Evolutionary conservation across 1,284 basidiomycete genomes (phyloP).

Genomic region (Pseudozyma tsukubaensis): DNA sequence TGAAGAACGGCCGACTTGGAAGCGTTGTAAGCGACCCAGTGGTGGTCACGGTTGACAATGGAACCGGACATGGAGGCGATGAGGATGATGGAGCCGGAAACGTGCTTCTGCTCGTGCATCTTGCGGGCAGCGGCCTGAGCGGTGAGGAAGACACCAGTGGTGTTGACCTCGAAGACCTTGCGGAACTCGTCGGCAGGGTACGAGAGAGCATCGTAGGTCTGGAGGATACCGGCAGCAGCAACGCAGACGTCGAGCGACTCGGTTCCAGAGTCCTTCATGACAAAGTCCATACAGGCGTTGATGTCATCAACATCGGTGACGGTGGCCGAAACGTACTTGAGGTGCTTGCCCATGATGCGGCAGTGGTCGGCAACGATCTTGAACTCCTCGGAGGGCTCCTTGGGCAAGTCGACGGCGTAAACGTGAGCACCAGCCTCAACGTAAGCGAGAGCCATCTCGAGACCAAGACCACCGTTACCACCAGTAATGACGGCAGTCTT

Average conservation of each 20-base stretch:
- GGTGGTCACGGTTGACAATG: conserved; percentile 78
- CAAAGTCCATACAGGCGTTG: conserved; percentile 66
- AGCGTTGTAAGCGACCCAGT: conserved; percentile 83
- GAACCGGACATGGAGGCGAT: conserved; percentile 88
- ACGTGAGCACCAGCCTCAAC: conserved; percentile 82
- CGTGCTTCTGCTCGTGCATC: conserved; percentile 77
- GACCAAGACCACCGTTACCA: conserved; percentile 82
- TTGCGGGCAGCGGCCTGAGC: conserved; percentile 82
- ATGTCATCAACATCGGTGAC: conserved; percentile 74
- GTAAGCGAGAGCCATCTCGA: conserved; percentile 82
- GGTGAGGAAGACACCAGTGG: conserved; percentile 80
- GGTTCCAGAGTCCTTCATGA: conserved; percentile 64
- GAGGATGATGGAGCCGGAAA: conserved; percentile 82
- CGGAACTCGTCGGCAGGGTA: conserved; percentile 79
- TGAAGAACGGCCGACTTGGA: conserved; percentile 85
- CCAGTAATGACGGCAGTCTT: conserved; percentile 75
- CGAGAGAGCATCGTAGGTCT: conserved; percentile 75
- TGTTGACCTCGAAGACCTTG: conserved; percentile 78
- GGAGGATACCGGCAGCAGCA: conserved; percentile 81
- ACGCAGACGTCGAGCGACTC: conserved; percentile 79
- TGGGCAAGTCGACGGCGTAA: conserved; percentile 80
- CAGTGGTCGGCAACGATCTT: conserved; percentile 68
- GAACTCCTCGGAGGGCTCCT: conserved; percentile 78
- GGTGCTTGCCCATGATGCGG: conserved; percentile 76
- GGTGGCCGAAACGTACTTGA: conserved; percentile 69